These are phyloP conservation scores for Rhynchosporium agropyri DNA, from an alignment of 2,329 filamentous ascomycete genomes.

Conservation along the genomic window DNA sequence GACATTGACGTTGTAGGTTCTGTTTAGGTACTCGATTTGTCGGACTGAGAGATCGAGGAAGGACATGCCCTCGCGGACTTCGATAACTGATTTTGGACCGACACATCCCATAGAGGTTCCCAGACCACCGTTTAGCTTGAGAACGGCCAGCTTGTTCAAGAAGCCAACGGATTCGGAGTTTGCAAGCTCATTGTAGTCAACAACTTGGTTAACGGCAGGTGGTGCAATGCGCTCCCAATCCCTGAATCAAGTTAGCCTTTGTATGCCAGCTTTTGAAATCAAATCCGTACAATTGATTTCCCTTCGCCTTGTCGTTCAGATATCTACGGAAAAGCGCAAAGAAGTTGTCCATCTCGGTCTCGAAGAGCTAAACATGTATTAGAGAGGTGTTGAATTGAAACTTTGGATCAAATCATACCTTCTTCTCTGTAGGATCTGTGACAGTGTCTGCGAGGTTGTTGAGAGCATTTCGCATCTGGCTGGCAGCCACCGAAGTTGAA, in stretches of 20 bases:
- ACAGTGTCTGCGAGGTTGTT: constrained; percentile 92
- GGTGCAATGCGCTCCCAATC: constrained; percentile 97
- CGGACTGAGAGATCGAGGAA: constrained; percentile 98
- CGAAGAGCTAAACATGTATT: constrained; percentile 70
- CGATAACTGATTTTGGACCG: constrained; percentile 98
- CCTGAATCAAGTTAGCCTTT: constrained; percentile 49
- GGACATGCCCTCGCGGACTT: constrained; percentile 99
- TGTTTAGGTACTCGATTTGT: constrained; percentile 99
- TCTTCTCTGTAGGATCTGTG: constrained; percentile 77
- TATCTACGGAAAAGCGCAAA: constrained; percentile 98
- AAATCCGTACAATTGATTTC: constrained; percentile 74
- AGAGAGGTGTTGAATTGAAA: constrained; percentile 14
- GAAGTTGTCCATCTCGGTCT: constrained; percentile 99
- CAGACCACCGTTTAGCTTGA: constrained; percentile 99
- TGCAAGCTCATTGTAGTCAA: constrained; percentile 88
- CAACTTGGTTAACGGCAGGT: constrained; percentile 89
- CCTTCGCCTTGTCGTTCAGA: constrained; percentile 98
- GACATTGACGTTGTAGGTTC: constrained; percentile 95
- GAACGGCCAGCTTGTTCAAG: constrained; percentile 94
- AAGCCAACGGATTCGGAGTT: constrained; percentile 91
- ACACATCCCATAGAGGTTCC: constrained; percentile 99
- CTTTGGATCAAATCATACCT: constrained; percentile 59
- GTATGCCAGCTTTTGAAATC: constrained; percentile 5
- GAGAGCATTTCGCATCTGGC: constrained; percentile 98
- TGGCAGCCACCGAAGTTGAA: constrained; percentile 94